Evolutionary conservation across 768 basidiomycete species (phyloP).

Genomic region (Hortiboletus flavorubellus): DNA sequence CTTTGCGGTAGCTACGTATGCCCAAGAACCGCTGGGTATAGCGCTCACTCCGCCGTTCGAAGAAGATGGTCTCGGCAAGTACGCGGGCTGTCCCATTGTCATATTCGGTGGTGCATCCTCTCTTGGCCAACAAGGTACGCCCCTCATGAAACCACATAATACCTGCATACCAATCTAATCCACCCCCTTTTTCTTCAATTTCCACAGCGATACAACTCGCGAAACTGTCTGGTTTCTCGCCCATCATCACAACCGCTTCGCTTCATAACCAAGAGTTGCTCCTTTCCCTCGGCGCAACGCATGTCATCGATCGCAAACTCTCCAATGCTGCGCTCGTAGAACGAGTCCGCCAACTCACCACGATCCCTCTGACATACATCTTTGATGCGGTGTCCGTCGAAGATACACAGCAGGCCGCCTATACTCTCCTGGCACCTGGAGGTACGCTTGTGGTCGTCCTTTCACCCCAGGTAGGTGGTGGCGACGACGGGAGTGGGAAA

Average conservation of each 20-base stretch:
- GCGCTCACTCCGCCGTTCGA: slow-evolving; percentile 31
- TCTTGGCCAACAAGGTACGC: slow-evolving; percentile 35
- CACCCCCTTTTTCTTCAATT: no score
- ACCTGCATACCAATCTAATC: background rate
- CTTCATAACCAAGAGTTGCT: slow-evolving; percentile 28
- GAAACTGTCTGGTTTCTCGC: slow-evolving; percentile 30
- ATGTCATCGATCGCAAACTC: slow-evolving; percentile 32
- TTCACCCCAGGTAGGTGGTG: background rate
- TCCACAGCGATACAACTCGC: slow-evolving; percentile 32
- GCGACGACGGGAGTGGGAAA: slow-evolving; percentile 1
- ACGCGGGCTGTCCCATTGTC: slow-evolving; percentile 30
- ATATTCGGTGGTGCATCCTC: slow-evolving; percentile 37
- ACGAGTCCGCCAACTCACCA: background rate
- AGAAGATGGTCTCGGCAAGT: slow-evolving; percentile 25
- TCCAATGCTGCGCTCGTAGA: slow-evolving; percentile 1
- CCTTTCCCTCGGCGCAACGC: slow-evolving; percentile 35
- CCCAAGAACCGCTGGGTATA: slow-evolving; percentile 22
- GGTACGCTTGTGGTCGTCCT: slow-evolving; percentile 25
- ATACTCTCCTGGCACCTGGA: slow-evolving; percentile 26
- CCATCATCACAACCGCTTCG: slow-evolving; percentile 39
- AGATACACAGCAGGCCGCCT: slow-evolving; percentile 33
- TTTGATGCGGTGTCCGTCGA: slow-evolving; percentile 31
- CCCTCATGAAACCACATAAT: no score
- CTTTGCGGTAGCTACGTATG: slow-evolving; percentile 34
- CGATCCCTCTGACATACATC: background rate